These are phyloP conservation scores for Fraxinus latifolia DNA, from an alignment of 305 asterid species.

Conservation along the genomic window DNA sequence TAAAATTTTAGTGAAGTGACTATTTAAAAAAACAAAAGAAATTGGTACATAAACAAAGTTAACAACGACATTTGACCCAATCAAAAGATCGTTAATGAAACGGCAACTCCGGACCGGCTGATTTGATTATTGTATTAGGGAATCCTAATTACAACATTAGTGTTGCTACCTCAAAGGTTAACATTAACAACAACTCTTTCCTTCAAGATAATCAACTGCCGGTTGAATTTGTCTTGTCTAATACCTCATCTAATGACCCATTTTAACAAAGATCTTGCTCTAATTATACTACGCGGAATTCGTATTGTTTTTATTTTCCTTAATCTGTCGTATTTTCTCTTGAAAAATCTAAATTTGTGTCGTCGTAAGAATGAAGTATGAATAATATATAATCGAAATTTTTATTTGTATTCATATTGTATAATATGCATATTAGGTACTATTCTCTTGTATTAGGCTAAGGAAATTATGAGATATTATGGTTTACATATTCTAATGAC, in stretches of 20 bases:
- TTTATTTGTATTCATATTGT: neutral
- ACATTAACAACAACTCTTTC: conserved; percentile 24
- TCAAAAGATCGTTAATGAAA: conserved; percentile 20
- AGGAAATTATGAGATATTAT: no score
- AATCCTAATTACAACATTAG: conserved; percentile 14
- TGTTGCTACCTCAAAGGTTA: conserved; percentile 27
- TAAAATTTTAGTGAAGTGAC: neutral
- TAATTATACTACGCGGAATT: neutral
- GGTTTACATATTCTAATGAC: no score
- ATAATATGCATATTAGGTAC: neutral
- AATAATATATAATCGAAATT: no score
- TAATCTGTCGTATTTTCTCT: neutral
- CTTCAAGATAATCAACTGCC: conserved; percentile 23
- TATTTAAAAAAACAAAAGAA: conserved; percentile 27
- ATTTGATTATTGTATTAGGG: conserved; percentile 21
- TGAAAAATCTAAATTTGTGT: neutral
- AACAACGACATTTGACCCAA: conserved; percentile 35
- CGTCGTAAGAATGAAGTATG: neutral
- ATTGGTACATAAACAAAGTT: conserved; percentile 33
- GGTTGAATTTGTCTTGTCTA: conserved; percentile 31
- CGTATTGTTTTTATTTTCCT: neutral
- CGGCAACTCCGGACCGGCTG: conserved; percentile 39
- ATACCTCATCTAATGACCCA: conserved; percentile 25
- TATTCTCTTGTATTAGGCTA: no score
- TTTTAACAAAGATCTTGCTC: neutral